Percentiles rank a stretch among this genome's conserved stretches.
phyloP scores from a whole-genome alignment of 805 yeast genomes.

The Wickerhamiella slavikovae region DNA sequence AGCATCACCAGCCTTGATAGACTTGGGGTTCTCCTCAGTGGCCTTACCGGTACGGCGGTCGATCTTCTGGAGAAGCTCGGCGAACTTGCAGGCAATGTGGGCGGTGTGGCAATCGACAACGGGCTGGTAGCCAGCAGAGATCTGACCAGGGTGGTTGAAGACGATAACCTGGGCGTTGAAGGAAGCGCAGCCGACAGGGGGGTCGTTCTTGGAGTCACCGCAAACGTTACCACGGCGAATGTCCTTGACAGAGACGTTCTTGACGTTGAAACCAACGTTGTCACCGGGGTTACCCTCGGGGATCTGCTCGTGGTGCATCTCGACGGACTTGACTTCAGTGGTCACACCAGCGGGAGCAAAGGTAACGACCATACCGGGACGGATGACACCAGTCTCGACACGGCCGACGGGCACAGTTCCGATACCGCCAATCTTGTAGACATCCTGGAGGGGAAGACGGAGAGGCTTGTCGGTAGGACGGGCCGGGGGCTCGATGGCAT shows the following conservation, averaged over 20 bases:
- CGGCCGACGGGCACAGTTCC: slow-evolving; percentile 89
- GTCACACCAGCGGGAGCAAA: slow-evolving; percentile 84
- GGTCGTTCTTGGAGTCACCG: slow-evolving; percentile 81
- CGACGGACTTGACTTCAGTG: slow-evolving; percentile 78
- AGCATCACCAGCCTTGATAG: slow-evolving; percentile 92
- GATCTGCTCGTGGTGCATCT: slow-evolving; percentile 71
- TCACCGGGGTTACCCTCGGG: slow-evolving; percentile 76
- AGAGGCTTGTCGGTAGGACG: slow-evolving; percentile 77
- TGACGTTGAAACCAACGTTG: slow-evolving; percentile 79
- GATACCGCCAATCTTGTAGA: slow-evolving; percentile 83
- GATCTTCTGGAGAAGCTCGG: slow-evolving; percentile 58
- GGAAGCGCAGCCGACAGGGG: slow-evolving; percentile 60
- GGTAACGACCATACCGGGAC: slow-evolving; percentile 78
- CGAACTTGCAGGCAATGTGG: slow-evolving; percentile 80
- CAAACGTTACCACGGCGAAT: slow-evolving; percentile 85
- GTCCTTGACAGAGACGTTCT: slow-evolving; percentile 77
- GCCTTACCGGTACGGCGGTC: slow-evolving; percentile 89
- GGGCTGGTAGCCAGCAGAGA: slow-evolving; percentile 80
- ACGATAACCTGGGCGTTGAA: slow-evolving; percentile 74
- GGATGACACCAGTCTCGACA: slow-evolving; percentile 81
- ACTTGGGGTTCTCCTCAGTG: slow-evolving; percentile 76
- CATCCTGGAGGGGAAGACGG: slow-evolving; percentile 79
- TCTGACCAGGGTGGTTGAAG: slow-evolving; percentile 85
- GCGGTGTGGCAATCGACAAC: slow-evolving; percentile 87
- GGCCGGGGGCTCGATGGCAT: slow-evolving; percentile 57